Base-by-base conservation (phyloP, 495 filamentous ascomycete genomes). In the Neurospora sp. region DNA sequence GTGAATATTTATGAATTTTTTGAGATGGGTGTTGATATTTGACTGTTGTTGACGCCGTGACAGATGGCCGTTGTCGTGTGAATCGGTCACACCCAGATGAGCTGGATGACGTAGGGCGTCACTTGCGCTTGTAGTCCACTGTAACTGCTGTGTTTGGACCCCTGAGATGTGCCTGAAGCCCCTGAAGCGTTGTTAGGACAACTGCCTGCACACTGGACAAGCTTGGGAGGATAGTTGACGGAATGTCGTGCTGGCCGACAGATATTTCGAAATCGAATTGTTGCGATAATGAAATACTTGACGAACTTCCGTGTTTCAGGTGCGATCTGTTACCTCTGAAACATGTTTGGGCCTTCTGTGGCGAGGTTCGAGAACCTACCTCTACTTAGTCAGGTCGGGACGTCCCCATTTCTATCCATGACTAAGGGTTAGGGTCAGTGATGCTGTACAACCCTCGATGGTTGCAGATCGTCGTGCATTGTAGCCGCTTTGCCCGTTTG, bases 181-280 rank as follows among this genome's bases (percentile, higher is more conserved):
- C 21, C 54, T 62, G 54, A 62, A 34, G 24, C 2, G 54, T 34
- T 62, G 28, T 34, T 62, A 62, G 54, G 54, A 17, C 48, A 62
- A 62, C n/a, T 24, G 9, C 10, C 38, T 39, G 34, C 34, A 36
- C 34, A 7, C 34, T 36, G 34, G 34, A 36, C 34, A 36, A 36
- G 34, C 34, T 36, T 36, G 34, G 5, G 3, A 6, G 34, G 4
- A 36, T 36, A 4, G 34, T 36, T 4, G 34, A 36, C 5, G 37
- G 17, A 11, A 5, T 42, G 3, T 21, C 3, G 42, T 11, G 19
- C 19, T 0, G 3, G 5, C 0, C 1, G 21, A 1, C 11, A 0
- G 21, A 59, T 59, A 24, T 31, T 15, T 31, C 2, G 21, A 59
- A 15, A 7, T 54, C n/a, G n/a, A n/a, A n/a, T n/a, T n/a, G n/a